These are phyloP conservation scores for Lactarius pseudohatsudake DNA, from an alignment of 768 basidiomycete species.

Conservation along the genomic window DNA sequence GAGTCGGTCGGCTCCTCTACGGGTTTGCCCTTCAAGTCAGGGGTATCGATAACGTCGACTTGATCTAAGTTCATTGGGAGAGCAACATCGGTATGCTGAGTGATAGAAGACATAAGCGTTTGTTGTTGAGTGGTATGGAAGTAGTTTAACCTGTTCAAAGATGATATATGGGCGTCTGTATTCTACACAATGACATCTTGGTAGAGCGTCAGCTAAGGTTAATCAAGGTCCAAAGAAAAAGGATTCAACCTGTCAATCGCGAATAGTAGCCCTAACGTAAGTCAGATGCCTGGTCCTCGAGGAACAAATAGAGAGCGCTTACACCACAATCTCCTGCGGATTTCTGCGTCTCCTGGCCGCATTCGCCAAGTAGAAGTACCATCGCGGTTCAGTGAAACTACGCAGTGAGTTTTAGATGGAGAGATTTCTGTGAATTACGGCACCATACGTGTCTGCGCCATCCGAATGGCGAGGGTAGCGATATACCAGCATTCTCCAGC, in stretches of 20 bases:
- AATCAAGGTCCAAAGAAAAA: background rate
- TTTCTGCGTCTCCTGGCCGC: conserved; percentile 30
- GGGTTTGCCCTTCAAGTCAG: conserved; percentile 26
- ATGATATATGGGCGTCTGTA: conserved; percentile 32
- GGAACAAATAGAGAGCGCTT: conserved; percentile 6
- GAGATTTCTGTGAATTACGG: background rate
- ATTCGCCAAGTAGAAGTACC: conserved; percentile 30
- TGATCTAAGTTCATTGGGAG: conserved; percentile 33
- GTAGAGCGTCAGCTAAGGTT: background rate
- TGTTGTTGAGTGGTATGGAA: background rate
- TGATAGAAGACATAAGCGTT: background rate
- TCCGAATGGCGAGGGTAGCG: conserved; percentile 29
- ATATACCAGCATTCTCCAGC: conserved; percentile 27
- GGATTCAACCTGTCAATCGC: conserved; percentile 27
- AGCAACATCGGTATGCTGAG: conserved; percentile 30
- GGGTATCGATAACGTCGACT: conserved; percentile 23
- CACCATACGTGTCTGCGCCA: conserved; percentile 31
- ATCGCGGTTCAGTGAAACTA: conserved; percentile 32
- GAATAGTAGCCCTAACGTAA: conserved; percentile 27
- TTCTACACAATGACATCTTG: conserved; percentile 25
- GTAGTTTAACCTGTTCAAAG: conserved; percentile 27
- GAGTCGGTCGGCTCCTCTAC: conserved; percentile 30
- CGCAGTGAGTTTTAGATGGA: background rate
- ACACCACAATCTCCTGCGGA: conserved; percentile 32
- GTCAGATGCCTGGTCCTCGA: background rate